These are phyloP conservation scores for Haematococcus lacustris DNA, from an alignment of 139 green algal species.

Conservation along the genomic window DNA sequence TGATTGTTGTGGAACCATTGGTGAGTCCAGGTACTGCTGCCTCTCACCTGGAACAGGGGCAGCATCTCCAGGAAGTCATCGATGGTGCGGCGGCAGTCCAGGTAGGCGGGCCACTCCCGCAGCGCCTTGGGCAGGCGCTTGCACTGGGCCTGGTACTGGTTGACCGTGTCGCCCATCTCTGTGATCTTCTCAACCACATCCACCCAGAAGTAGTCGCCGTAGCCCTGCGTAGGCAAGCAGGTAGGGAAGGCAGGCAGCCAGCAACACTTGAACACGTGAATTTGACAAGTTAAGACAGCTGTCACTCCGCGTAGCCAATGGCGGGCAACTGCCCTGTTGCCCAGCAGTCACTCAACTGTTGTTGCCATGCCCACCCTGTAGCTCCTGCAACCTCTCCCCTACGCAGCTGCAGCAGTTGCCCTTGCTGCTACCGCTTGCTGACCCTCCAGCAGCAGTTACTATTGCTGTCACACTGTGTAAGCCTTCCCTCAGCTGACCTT, in stretches of 20 bases:
- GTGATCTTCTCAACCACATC: conserved; percentile 87
- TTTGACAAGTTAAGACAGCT: neutral
- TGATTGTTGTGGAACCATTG: no score
- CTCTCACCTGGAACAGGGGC: conserved; percentile 72
- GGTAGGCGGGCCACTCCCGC: conserved; percentile 82
- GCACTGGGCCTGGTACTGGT: conserved; percentile 62
- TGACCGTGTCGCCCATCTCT: conserved; percentile 69
- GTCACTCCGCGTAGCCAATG: no score
- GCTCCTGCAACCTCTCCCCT: no score
- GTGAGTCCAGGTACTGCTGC: conserved; percentile 1
- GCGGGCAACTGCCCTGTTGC: neutral
- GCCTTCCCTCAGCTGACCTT: conserved; percentile 23
- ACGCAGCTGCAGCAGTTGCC: no score
- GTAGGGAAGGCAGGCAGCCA: no score
- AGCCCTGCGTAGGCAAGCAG: conserved; percentile 66
- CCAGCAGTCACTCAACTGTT: no score
- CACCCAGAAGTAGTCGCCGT: conserved; percentile 80
- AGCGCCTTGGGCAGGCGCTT: conserved; percentile 88
- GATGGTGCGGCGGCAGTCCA: conserved; percentile 73
- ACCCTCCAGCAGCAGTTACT: no score
- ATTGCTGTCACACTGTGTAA: neutral
- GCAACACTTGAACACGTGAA: neutral
- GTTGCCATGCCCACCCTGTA: no score
- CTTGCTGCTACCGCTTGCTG: no score
- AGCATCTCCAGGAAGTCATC: conserved; percentile 87